phyloP scores from a whole-genome alignment of 139 green algal genomes.

The Ettlia oleoabundans region DNA sequence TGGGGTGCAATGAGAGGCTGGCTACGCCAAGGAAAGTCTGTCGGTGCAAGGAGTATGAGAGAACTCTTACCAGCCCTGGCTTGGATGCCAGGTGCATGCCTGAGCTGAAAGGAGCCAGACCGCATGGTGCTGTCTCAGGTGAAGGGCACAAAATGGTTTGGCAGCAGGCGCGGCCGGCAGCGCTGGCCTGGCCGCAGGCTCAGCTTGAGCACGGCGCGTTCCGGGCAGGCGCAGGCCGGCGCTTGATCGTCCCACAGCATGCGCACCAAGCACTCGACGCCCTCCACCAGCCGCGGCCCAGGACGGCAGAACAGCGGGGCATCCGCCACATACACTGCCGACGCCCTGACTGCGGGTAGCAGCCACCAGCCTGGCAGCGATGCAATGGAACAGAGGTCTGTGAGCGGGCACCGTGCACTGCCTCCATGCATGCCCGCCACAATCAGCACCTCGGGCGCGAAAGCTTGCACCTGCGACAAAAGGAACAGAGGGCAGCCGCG shows the following conservation, averaged over 20 bases:
- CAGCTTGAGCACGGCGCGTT: slow-evolving; percentile 71
- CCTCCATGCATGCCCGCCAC: slow-evolving; percentile 23
- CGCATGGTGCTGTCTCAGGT: slow-evolving; percentile 3
- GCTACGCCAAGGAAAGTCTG: too few relatives aligned
- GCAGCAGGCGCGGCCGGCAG: slow-evolving; percentile 75
- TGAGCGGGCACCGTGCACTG: slow-evolving; percentile 23
- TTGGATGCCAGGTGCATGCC: too few relatives aligned
- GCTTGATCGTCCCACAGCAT: slow-evolving; percentile 75
- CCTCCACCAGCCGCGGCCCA: slow-evolving; percentile 84
- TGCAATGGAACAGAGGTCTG: slow-evolving; percentile 69
- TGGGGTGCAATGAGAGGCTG: too few relatives aligned
- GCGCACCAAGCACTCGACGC: slow-evolving; percentile 81
- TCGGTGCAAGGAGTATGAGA: too few relatives aligned
- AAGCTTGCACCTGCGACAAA: slow-evolving; percentile 57
- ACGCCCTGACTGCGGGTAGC: slow-evolving; percentile 80
- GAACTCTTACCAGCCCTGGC: too few relatives aligned
- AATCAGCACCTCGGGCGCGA: slow-evolving; percentile 83
- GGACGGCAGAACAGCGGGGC: slow-evolving; percentile 61
- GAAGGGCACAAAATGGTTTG: slow-evolving; percentile 74
- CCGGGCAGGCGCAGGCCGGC: slow-evolving; percentile 31
- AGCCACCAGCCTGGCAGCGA: slow-evolving; percentile 86
- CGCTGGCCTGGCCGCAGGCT: slow-evolving; percentile 76
- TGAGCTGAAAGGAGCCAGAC: too few relatives aligned
- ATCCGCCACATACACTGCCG: slow-evolving; percentile 82
- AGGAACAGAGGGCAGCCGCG: not conserved